Evolutionary conservation across 345 rosid species (phyloP), one percentile per base, ranked within the genome.

Genomic region (Brassica cretica): DNA sequence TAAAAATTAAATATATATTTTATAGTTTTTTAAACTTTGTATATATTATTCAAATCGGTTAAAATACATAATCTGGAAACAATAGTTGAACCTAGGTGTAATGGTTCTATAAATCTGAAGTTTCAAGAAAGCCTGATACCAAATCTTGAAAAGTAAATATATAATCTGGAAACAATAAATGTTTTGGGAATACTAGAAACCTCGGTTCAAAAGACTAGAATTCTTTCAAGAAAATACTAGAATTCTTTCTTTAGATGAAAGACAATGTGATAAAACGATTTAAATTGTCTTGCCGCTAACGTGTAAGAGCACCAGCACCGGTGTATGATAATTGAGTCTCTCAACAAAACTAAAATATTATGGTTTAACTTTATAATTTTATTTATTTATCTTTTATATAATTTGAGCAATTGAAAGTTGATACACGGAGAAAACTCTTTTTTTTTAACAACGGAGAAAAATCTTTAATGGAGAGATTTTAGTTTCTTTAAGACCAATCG

Each of bases 111-210:
- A 70, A 46, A 25, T 33, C 7, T 53, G 59, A 0, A 4, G 35
- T 16, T 64, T 71, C 19, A 64, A 71, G 14, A 71, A 70, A 70
- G 76, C 10, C 3, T 27, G 21, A 77, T 64, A 55, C 49, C 44
- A 39, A 55, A 77, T 71, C 66, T 55, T 18, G 51, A 39, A 71
- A 76, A 16, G 19, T 64, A 16, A 77, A 29, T 29, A 62, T 66
- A 71, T 51, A 64, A 77, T 77, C 72, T 77, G 18, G 66, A 55
- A 71, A 18, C 5, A 55, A 64, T 55, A 6, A 63, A 0, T 21
- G 4, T 6, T 6, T 15, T 18, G 18, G 11, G 3, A 32, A 18
- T 5, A 75, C 25, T 12, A 25, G 19, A 39, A 15, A 58, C 5
- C 25, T 16, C 8, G 25, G 30, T 21, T 55, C 9, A 8, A 55